Conservation (phyloP, 305 asterid genomes). For the Solanum aculeatissimum region DNA sequence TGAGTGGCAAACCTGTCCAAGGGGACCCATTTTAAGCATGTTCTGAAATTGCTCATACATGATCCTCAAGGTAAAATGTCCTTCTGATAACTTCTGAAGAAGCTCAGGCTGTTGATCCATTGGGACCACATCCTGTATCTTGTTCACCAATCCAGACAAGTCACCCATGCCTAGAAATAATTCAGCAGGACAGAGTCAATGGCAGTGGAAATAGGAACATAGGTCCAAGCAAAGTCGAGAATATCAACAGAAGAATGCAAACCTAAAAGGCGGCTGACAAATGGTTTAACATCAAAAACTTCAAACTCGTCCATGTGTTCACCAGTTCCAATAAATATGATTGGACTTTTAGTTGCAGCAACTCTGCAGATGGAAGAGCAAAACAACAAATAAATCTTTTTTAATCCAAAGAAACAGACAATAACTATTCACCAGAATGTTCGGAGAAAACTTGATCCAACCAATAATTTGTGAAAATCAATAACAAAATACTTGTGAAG, state of each 20-base stretch:
- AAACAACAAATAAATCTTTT: not conserved
- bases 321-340: slow-evolving; percentile 96
- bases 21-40: slow-evolving; percentile 95
- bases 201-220: not conserved
- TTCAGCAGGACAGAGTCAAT: not conserved
- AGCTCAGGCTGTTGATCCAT: slow-evolving; percentile 99
- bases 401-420: not conserved
- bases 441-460: not conserved
- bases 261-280: slow-evolving; percentile 83
- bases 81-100: slow-evolving; percentile 93
- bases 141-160: slow-evolving; percentile 98
- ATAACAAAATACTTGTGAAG: not conserved
- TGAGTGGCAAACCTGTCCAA: slow-evolving; percentile 62
- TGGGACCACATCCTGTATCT: slow-evolving; percentile 91
- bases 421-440: not conserved
- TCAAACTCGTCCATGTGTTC: slow-evolving; percentile 99
- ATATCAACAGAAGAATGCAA: not conserved
- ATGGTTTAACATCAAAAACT: slow-evolving; percentile 92
- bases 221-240: not conserved
- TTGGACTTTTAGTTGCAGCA: slow-evolving; percentile 96
- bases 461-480: not conserved
- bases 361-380: slow-evolving; percentile 5
- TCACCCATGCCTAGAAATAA: slow-evolving; percentile 75
- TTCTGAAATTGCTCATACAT: slow-evolving; percentile 97
- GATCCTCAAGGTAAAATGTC: slow-evolving; percentile 81